Evolutionary conservation across 2,329 filamentous ascomycete genomes (phyloP).

Genomic region (Cladophialophora carrionii): DNA sequence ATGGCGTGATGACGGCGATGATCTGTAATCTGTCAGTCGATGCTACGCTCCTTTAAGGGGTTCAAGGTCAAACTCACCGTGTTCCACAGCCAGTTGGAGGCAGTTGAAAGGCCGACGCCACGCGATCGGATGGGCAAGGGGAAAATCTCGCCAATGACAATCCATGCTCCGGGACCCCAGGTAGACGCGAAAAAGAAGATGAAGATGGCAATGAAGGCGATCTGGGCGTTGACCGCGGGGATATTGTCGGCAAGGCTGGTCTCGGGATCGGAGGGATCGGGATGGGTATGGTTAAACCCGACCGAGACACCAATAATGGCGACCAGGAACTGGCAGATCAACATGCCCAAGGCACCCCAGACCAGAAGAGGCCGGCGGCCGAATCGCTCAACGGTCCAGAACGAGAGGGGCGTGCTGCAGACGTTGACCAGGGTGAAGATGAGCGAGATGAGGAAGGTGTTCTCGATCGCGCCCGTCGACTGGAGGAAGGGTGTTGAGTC

Average conservation of each 20-base stretch:
- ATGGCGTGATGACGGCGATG: slow-evolving; percentile 72
- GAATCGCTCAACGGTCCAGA: slow-evolving; percentile 80
- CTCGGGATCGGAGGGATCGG: slow-evolving; percentile 60
- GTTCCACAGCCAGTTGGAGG: slow-evolving; percentile 92
- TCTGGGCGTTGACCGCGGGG: slow-evolving; percentile 63
- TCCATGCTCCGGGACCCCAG: slow-evolving; percentile 76
- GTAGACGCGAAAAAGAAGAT: slow-evolving; percentile 92
- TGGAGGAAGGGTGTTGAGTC: slow-evolving; percentile 64
- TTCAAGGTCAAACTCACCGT: slow-evolving; percentile 69
- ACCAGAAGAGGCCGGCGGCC: slow-evolving; percentile 81
- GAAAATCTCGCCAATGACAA: slow-evolving; percentile 86
- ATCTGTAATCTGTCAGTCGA: slow-evolving; percentile 41
- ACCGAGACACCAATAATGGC: slow-evolving; percentile 65
- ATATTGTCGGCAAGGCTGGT: slow-evolving; percentile 59
- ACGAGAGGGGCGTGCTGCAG: slow-evolving; percentile 79
- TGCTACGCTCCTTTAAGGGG: background rate
- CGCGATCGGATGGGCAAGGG: slow-evolving; percentile 85
- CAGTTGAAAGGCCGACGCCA: slow-evolving; percentile 82
- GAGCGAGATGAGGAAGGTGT: slow-evolving; percentile 81
- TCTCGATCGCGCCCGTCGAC: slow-evolving; percentile 71
- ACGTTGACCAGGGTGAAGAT: slow-evolving; percentile 90
- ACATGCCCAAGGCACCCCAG: slow-evolving; percentile 77
- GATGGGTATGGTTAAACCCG: slow-evolving; percentile 36
- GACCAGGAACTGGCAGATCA: slow-evolving; percentile 77
- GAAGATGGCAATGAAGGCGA: slow-evolving; percentile 88